Evolutionary conservation across 2,329 filamentous ascomycete species (phyloP).

Genomic region (Zymoseptoria pseudotritici): DNA sequence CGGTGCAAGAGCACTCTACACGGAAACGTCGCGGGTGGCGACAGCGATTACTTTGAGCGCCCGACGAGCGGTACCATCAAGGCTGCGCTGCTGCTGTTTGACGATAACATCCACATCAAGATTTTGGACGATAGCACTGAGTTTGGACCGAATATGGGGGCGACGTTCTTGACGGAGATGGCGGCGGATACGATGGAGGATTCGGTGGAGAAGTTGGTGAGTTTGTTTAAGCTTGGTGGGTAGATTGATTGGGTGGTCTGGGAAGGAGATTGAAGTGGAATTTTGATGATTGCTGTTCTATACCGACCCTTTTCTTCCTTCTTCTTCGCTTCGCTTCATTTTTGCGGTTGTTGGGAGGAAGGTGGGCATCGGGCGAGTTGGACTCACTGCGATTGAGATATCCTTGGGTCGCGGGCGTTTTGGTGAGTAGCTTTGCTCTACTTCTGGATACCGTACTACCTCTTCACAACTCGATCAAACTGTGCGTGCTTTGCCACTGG

Average conservation of each 20-base stretch:
- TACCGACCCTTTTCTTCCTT: background rate
- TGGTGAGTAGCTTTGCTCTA: background rate
- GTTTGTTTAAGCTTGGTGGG: constrained; percentile 29
- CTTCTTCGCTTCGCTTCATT: background rate
- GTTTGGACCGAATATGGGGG: constrained; percentile 31
- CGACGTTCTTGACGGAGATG: constrained; percentile 29
- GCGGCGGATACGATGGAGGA: constrained; percentile 25
- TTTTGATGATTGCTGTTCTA: background rate
- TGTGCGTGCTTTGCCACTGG: too few species aligned
- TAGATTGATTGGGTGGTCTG: background rate
- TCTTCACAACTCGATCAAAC: too few species aligned
- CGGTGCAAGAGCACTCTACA: constrained; percentile 67
- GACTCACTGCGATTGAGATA: background rate
- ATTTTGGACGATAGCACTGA: constrained; percentile 34
- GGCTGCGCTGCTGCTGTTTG: constrained; percentile 56
- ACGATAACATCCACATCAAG: constrained; percentile 51
- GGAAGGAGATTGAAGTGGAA: background rate
- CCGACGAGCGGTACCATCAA: constrained; percentile 55
- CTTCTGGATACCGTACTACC: background rate
- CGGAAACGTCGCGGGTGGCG: constrained; percentile 53
- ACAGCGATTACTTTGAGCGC: constrained; percentile 64
- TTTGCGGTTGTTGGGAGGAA: background rate
- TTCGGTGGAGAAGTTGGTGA: constrained; percentile 28
- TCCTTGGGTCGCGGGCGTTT: background rate
- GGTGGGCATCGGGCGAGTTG: background rate